Evolutionary conservation across 345 rosid genomes (phyloP).

Genomic region (Salix arbutifolia): DNA sequence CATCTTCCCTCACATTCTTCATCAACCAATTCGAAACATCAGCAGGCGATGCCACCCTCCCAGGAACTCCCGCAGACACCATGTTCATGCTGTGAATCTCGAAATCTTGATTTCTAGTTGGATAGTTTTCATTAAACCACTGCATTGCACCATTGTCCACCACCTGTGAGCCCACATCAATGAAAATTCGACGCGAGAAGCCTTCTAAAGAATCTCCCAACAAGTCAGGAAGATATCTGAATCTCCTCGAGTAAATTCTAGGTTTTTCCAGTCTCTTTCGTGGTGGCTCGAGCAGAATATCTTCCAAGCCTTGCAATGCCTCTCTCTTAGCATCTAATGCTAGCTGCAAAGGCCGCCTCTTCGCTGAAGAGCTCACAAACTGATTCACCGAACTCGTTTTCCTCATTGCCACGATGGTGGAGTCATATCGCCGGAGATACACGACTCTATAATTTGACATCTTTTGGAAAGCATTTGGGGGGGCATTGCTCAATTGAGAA

Average conservation of each 20-base stretch:
- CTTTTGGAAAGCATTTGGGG: slow-evolving; percentile 20
- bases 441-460: slow-evolving; percentile 34
- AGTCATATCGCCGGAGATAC: slow-evolving; percentile 29
- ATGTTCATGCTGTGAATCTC: slow-evolving; percentile 23
- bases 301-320: slow-evolving; percentile 35
- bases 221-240: slow-evolving; percentile 37
- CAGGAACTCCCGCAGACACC: slow-evolving; percentile 6
- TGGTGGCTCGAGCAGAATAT: slow-evolving; percentile 40
- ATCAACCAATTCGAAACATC: slow-evolving; percentile 34
- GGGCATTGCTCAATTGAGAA: slow-evolving; percentile 20
- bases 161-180: slow-evolving; percentile 22
- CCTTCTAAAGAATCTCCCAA: slow-evolving; percentile 35
- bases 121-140: slow-evolving; percentile 40
- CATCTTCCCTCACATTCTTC: slow-evolving; percentile 34
- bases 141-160: slow-evolving; percentile 9
- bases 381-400: slow-evolving; percentile 16
- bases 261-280: slow-evolving; percentile 21
- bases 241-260: slow-evolving; percentile 11
- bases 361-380: background rate
- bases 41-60: background rate
- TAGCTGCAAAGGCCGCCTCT: slow-evolving; percentile 25
- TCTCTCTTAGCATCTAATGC: slow-evolving; percentile 28
- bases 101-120: slow-evolving; percentile 28
- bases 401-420: slow-evolving; percentile 39
- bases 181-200: slow-evolving; percentile 27